phyloP scores from a whole-genome alignment of 495 filamentous ascomycete species.

The Thozetella sp. region DNA sequence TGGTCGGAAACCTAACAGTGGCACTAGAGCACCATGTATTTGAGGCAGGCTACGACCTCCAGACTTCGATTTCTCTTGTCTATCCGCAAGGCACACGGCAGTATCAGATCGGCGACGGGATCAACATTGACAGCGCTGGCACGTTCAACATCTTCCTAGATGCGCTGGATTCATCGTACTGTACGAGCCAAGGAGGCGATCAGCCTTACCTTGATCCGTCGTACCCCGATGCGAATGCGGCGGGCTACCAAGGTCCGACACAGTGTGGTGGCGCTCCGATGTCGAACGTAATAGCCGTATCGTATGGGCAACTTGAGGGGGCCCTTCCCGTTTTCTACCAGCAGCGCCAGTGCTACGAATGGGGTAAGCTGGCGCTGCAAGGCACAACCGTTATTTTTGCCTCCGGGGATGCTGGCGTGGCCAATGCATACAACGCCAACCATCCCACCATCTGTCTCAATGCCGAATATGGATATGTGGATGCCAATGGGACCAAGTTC shows the following conservation, averaged over 20 bases:
- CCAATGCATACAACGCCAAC: conserved; percentile 37
- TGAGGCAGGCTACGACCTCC: conserved; percentile 55
- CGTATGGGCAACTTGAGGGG: conserved; percentile 25
- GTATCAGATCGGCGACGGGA: conserved; percentile 53
- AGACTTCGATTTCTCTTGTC: conserved; percentile 52
- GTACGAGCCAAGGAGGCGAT: conserved; percentile 48
- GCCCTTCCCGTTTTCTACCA: conserved; percentile 26
- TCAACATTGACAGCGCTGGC: conserved; percentile 39
- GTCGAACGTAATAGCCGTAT: conserved; percentile 38
- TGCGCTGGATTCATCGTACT: conserved; percentile 59
- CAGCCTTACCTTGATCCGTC: conserved; percentile 37
- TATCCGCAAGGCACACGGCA: conserved; percentile 56
- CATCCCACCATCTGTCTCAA: conserved; percentile 19
- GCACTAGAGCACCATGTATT: conserved; percentile 22
- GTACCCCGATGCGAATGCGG: conserved; percentile 43
- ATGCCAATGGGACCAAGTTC: conserved; percentile 55
- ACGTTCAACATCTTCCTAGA: conserved; percentile 60
- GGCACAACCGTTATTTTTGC: conserved; percentile 54
- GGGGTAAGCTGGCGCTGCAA: conserved; percentile 60
- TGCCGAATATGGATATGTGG: conserved; percentile 3
- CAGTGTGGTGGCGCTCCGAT: conserved; percentile 45
- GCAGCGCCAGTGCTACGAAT: conserved; percentile 30
- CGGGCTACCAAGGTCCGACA: conserved; percentile 48
- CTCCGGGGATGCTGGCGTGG: conserved; percentile 56
- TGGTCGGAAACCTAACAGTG: conserved; percentile 26